Evolutionary conservation across 208 protist genomes (phyloP).

Genomic region (Lotmaria passim): DNA sequence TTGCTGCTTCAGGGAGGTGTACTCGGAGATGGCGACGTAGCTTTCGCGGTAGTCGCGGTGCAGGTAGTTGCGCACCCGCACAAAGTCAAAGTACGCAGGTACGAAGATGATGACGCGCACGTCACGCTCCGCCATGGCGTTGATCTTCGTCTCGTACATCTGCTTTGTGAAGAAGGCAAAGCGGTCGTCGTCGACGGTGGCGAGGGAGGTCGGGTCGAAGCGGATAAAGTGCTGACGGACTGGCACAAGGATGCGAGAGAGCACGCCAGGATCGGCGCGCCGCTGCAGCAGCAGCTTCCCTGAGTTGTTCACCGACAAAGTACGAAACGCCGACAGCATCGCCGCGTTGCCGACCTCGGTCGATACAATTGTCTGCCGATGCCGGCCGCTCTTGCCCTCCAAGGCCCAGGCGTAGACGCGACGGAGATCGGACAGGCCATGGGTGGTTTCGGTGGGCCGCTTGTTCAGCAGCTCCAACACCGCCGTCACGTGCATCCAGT

Average conservation of each 20-base stretch:
- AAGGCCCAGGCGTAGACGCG: slow-evolving; percentile 88
- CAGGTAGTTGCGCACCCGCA: slow-evolving; percentile 95
- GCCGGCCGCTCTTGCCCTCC: slow-evolving; percentile 76
- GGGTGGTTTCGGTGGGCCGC: slow-evolving; percentile 82
- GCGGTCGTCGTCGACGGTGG: slow-evolving; percentile 80
- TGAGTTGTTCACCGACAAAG: slow-evolving; percentile 68
- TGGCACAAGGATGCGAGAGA: slow-evolving; percentile 66
- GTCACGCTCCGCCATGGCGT: slow-evolving; percentile 72
- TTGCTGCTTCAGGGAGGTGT: slow-evolving; percentile 86
- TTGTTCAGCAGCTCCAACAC: slow-evolving; percentile 83
- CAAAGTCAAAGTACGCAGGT: slow-evolving; percentile 97
- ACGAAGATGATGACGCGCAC: slow-evolving; percentile 93
- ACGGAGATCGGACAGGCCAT: slow-evolving; percentile 85
- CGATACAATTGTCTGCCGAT: slow-evolving; percentile 95
- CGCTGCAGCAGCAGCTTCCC: slow-evolving; percentile 73
- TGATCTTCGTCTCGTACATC: slow-evolving; percentile 77
- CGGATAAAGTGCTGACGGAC: slow-evolving; percentile 94
- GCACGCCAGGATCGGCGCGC: slow-evolving; percentile 52
- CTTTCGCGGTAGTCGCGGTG: slow-evolving; percentile 89
- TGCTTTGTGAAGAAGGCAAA: slow-evolving; percentile 93
- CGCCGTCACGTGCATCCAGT: slow-evolving; percentile 94
- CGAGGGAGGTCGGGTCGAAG: slow-evolving; percentile 62
- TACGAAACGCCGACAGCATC: slow-evolving; percentile 89
- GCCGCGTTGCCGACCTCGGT: slow-evolving; percentile 79
- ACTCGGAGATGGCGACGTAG: slow-evolving; percentile 93